These are phyloP conservation scores for Alternaria gaisen DNA, from an alignment of 2,329 filamentous ascomycete genomes.

Conservation along the genomic window DNA sequence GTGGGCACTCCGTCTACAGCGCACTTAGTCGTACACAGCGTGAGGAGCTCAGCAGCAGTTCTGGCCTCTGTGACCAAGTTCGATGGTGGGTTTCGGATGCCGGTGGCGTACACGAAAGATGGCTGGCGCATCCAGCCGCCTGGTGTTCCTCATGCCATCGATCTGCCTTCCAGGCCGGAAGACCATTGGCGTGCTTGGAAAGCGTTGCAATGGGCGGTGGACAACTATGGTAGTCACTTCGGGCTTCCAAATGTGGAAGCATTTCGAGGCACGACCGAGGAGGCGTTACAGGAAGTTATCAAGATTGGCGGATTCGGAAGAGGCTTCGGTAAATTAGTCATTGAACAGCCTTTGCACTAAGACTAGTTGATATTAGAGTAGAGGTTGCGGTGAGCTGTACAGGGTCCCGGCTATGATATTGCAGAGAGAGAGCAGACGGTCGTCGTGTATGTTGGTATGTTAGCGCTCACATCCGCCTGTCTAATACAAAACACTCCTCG, in stretches of 20 bases:
- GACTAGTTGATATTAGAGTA: background rate
- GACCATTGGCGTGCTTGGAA: background rate
- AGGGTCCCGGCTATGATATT: background rate
- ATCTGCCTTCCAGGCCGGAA: conserved; percentile 4
- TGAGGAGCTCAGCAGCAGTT: background rate
- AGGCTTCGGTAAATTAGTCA: conserved; percentile 9
- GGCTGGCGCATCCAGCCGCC: conserved; percentile 1
- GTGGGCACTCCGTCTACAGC: background rate
- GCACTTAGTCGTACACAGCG: background rate
- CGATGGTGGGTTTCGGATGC: background rate
- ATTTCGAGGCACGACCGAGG: conserved; percentile 6
- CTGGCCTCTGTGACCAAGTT: conserved; percentile 5
- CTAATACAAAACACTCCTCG: background rate
- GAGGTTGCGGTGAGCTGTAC: background rate
- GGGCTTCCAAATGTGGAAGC: conserved; percentile 4
- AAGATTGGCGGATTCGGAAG: background rate
- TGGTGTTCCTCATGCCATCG: background rate
- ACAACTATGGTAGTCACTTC: conserved; percentile 12
- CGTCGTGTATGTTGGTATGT: background rate
- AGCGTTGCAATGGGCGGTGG: conserved; percentile 2
- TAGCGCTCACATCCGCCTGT: background rate
- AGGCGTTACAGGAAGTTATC: conserved; percentile 5
- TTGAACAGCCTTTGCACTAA: conserved; percentile 4
- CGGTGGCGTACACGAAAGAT: conserved; percentile 2
- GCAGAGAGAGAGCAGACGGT: background rate